Base-by-base conservation (phyloP, 1,284 basidiomycete genomes). In the Pholiota adiposa region DNA sequence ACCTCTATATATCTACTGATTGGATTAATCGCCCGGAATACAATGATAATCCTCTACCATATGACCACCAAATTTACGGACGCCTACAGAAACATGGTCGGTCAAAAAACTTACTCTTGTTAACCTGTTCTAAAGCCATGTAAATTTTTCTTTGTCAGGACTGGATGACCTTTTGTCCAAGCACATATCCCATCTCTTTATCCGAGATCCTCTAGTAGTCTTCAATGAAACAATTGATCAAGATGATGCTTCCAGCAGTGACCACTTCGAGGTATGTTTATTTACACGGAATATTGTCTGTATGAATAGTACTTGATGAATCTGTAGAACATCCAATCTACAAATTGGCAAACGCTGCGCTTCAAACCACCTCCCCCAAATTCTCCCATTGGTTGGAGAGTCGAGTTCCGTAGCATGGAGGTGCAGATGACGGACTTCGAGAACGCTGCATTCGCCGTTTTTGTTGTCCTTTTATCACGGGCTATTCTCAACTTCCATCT, bases 371-470 rank as follows among this genome's bases (percentile, higher is more conserved):
- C 97, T 6, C 95, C 96, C 31, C 89, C 92, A 1, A 89, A 93
- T 59, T 95, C 94, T 1, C 73, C 87, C 18, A 98, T 99, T 60
- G 97, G 97, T 27, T 99, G 97, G 97, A 85, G 97, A 44, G 96
- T 99, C 18, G 97, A 99, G 74, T 99, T 99, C 78, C 84, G 97
- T 52, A 94, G 92, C 69, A 99, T 99, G 97, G 97, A 99, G 75
- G 94, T 99, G 2, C 97, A 99, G 73, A 86, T 97, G 70, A 99
- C 97, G 19, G 97, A 99, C 77, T 99, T 96, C 73, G 97, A 99
- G 79, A 99, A 99, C 73, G 97, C 97, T 0, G 96, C 97, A 1
- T 98, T 96, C 72, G 88, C 93, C 29, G 87, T 98, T 46, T 99
- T 99, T 73, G 86, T 97, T 62, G 95, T 98, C 5, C 85, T 99